These are phyloP conservation scores for Mikania micrantha DNA, from an alignment of 129 eudicot genomes.

Conservation along the genomic window DNA sequence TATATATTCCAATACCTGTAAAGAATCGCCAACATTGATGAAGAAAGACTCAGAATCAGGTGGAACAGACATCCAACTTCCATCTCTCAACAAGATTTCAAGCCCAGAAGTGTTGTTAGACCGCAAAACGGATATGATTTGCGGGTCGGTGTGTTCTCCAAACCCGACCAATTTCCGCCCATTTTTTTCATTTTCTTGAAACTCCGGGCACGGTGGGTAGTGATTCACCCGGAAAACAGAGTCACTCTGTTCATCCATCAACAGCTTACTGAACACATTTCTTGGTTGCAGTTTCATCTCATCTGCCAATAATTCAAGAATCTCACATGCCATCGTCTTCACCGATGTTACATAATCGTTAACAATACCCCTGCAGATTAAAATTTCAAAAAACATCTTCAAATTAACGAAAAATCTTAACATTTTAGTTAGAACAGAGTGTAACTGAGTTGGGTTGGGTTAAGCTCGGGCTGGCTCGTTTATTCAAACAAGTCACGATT, in stretches of 20 bases:
- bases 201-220: conserved; percentile 69
- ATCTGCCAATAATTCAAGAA: conserved; percentile 70
- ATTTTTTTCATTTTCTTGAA: conserved; percentile 23
- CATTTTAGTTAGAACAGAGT: too few relatives aligned
- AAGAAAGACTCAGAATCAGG: conserved; percentile 79
- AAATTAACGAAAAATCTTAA: too few relatives aligned
- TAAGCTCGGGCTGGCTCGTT: too few relatives aligned
- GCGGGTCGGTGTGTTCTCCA: conserved; percentile 95
- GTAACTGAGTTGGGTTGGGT: too few relatives aligned
- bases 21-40: conserved; percentile 85
- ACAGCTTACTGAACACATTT: conserved; percentile 66
- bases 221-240: conserved; percentile 76
- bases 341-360: conserved; percentile 53
- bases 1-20: conserved; percentile 48
- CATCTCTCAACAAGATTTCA: conserved; percentile 60
- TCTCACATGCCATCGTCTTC: conserved; percentile 72
- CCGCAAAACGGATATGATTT: conserved; percentile 75
- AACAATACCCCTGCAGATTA: conserved; percentile 34
- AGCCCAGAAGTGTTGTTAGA: conserved; percentile 83
- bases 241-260: conserved; percentile 90
- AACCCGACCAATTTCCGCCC: conserved; percentile 61
- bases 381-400: neutral
- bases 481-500: too few relatives aligned
- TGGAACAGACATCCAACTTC: conserved; percentile 76
- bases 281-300: conserved; percentile 59